Evolutionary conservation across 1,284 basidiomycete genomes (phyloP).

Genomic region (Cutaneotrichosporon cavernicola): DNA sequence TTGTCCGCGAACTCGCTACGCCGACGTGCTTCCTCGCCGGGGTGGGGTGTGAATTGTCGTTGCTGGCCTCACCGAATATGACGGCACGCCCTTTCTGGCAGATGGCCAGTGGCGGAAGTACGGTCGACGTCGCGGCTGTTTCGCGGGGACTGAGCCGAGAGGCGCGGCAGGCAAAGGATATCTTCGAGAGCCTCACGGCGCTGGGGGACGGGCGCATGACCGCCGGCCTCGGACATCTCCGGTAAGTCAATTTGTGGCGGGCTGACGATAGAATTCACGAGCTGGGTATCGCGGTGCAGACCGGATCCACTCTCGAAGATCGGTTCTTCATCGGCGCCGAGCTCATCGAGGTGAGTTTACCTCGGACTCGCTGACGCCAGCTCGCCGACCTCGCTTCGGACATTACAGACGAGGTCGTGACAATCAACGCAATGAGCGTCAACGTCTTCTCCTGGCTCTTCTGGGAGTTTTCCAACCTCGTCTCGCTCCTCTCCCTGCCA

Average conservation of each 20-base stretch:
- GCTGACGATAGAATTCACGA: conserved; percentile 43
- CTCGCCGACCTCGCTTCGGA: conserved; percentile 44
- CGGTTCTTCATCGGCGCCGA: conserved; percentile 37
- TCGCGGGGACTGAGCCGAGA: conserved; percentile 39
- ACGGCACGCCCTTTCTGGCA: conserved; percentile 36
- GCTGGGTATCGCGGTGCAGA: conserved; percentile 39
- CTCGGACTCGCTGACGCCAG: conserved; percentile 26
- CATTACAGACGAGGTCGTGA: conserved; percentile 42
- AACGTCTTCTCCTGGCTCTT: conserved; percentile 48
- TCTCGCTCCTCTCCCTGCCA: conserved; percentile 33
- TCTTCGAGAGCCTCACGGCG: conserved; percentile 44
- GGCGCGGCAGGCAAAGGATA: conserved; percentile 40
- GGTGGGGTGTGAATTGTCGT: conserved; percentile 30
- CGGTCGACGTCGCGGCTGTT: conserved; percentile 35
- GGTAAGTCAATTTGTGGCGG: conserved; percentile 32
- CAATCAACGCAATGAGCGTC: conserved; percentile 45
- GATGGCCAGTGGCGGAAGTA: conserved; percentile 9
- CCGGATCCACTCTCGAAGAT: conserved; percentile 40
- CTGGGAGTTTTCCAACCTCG: conserved; percentile 46
- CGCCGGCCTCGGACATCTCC: conserved; percentile 38
- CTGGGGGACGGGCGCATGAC: conserved; percentile 40
- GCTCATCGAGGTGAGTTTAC: conserved; percentile 38
- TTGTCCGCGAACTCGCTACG: conserved; percentile 33
- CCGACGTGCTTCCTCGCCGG: conserved; percentile 38
- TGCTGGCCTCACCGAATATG: conserved; percentile 19